phyloP scores from a whole-genome alignment of 768 basidiomycete genomes.

The Agrocybe praecox region DNA sequence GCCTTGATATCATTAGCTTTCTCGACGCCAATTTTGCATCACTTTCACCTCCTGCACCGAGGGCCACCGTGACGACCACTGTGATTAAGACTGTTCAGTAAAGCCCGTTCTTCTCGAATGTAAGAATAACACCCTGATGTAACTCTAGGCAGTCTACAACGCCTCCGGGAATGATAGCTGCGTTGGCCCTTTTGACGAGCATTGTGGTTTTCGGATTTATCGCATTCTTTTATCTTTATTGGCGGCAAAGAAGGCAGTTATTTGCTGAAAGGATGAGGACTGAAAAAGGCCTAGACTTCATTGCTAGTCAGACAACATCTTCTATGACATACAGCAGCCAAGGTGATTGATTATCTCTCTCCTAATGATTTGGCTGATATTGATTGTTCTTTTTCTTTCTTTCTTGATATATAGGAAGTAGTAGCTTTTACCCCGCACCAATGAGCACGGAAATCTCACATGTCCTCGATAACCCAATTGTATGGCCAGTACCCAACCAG shows the following conservation, averaged over 20 bases:
- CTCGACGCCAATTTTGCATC: not conserved
- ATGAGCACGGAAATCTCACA: no score
- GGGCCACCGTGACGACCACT: not conserved
- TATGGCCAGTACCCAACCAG: no score
- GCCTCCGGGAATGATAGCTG: not conserved
- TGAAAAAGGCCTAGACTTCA: not conserved
- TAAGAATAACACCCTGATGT: not conserved
- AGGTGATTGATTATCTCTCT: not conserved
- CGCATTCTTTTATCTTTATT: not conserved
- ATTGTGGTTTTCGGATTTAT: not conserved
- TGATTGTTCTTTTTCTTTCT: no score
- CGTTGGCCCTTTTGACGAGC: not conserved
- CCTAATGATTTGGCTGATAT: no score
- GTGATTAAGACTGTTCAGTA: not conserved
- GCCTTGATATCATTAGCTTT: not conserved
- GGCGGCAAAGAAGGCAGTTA: not conserved
- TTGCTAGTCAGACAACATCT: not conserved
- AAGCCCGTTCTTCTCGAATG: not conserved
- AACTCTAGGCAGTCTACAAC: not conserved
- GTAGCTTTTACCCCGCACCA: no score
- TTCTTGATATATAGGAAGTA: no score
- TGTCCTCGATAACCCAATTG: no score
- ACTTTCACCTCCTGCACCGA: not conserved
- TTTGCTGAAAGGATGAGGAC: not conserved
- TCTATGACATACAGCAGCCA: not conserved